Evolutionary conservation across 352 stramenopile genomes (phyloP).

Genomic region (Thraustochytrium sp.): DNA sequence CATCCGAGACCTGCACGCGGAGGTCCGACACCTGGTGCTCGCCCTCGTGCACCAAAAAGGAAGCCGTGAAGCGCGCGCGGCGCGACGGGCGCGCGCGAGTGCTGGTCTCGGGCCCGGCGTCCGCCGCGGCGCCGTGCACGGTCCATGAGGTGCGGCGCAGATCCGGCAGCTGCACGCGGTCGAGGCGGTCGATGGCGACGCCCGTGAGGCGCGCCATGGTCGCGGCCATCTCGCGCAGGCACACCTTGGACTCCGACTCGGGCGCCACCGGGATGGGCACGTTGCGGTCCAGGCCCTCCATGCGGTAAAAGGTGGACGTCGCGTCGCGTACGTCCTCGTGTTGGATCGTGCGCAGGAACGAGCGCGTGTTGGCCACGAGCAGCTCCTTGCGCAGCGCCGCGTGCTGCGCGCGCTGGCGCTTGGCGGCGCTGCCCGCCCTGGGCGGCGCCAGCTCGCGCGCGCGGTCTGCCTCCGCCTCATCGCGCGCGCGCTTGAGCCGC

Average conservation of each 20-base stretch:
- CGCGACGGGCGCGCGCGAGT: not conserved
- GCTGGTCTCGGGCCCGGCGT: not conserved
- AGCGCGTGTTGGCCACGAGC: not conserved
- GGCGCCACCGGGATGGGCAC: slow-evolving; percentile 3
- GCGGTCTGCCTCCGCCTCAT: not conserved
- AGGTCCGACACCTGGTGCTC: not conserved
- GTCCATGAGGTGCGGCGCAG: slow-evolving; percentile 3
- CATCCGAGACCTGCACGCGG: not conserved
- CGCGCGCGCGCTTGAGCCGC: not conserved
- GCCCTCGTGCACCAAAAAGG: slow-evolving; percentile 2
- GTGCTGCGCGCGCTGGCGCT: not conserved
- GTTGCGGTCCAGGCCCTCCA: slow-evolving; percentile 13
- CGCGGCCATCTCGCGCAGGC: slow-evolving; percentile 1
- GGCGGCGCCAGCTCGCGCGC: not conserved
- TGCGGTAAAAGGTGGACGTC: not conserved
- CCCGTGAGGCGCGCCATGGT: not conserved
- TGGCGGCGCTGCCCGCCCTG: not conserved
- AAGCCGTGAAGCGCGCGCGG: not conserved
- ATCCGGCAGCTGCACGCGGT: not conserved
- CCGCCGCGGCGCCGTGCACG: not conserved
- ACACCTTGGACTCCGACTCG: slow-evolving; percentile 6
- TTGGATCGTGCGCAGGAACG: slow-evolving; percentile 26
- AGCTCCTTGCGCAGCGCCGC: not conserved
- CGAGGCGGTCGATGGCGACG: not conserved
- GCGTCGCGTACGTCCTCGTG: not conserved